Conservation (phyloP, 371 early-diverging fungal genomes). For the Capniomyces stellatus region DNA sequence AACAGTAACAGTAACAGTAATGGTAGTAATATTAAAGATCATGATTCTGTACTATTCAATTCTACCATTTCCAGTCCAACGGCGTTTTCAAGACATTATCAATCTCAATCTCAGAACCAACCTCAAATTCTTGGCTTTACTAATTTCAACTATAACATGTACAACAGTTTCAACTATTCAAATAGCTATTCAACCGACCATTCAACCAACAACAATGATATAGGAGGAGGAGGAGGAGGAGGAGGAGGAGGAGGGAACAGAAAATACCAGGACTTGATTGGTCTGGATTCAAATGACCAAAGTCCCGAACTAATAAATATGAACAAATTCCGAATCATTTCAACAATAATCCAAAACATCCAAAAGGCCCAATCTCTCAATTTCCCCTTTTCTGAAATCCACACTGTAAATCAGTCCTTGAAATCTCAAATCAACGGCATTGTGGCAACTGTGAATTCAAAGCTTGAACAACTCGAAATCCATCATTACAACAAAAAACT, state of each 20-base stretch:
- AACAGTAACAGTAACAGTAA: conserved; percentile 20
- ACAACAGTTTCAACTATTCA: conserved; percentile 19
- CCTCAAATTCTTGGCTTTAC: background rate
- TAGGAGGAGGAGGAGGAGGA: too few species aligned
- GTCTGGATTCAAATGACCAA: background rate
- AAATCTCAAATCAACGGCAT: background rate
- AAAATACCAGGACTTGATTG: too few species aligned
- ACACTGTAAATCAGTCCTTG: background rate
- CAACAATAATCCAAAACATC: conserved; percentile 21
- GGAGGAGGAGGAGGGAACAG: too few species aligned
- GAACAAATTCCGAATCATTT: conserved; percentile 25
- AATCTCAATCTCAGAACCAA: background rate
- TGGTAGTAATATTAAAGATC: background rate
- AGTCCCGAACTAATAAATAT: conserved; percentile 22
- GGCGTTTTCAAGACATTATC: background rate
- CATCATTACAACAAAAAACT: too few species aligned
- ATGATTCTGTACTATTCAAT: background rate
- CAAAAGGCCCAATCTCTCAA: conserved; percentile 13
- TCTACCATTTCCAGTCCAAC: background rate
- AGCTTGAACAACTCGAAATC: too few species aligned
- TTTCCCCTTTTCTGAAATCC: background rate
- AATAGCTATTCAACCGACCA: conserved; percentile 8
- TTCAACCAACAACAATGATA: conserved; percentile 22
- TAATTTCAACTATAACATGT: conserved; percentile 6
- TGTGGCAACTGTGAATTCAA: background rate